These are phyloP conservation scores for Solanum pimpinellifolium DNA, from an alignment of 257 asterid species.

Conservation along the genomic window DNA sequence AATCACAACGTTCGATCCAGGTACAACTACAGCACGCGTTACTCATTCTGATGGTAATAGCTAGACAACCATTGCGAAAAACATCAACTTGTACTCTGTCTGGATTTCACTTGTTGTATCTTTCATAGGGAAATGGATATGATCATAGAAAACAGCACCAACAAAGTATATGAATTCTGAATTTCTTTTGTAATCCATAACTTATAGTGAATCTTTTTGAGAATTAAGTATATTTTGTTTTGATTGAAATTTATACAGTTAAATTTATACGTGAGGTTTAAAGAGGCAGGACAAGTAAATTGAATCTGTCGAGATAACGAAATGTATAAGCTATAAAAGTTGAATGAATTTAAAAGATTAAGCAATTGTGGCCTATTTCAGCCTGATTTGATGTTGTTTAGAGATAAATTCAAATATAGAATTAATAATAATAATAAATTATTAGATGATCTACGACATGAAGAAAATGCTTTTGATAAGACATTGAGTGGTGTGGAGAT, in stretches of 20 bases:
- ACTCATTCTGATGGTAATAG: slow-evolving; percentile 27
- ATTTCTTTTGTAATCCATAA: background rate
- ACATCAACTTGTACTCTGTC: background rate
- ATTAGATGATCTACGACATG: background rate
- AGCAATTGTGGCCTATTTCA: too few relatives aligned
- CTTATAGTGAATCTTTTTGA: background rate
- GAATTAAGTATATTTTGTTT: background rate
- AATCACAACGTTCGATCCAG: slow-evolving; percentile 48
- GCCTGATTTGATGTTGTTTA: too few relatives aligned
- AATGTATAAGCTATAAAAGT: too few relatives aligned
- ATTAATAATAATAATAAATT: too few relatives aligned
- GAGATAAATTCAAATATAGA: background rate
- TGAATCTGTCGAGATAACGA: too few relatives aligned
- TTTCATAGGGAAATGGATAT: background rate
- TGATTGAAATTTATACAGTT: background rate
- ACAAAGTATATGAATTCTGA: background rate
- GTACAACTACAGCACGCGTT: slow-evolving; percentile 54
- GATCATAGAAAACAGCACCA: background rate
- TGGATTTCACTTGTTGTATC: background rate
- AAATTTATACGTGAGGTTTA: too few relatives aligned
- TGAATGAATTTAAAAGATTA: too few relatives aligned
- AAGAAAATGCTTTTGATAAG: background rate
- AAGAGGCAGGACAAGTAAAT: too few relatives aligned
- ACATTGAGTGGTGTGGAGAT: background rate
- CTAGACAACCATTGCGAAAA: background rate